Percentiles rank a stretch among this genome's conserved stretches.
These are phyloP conservation scores for Acrodontium crateriforme DNA, from an alignment of 2,329 filamentous ascomycete species.

Conservation along the genomic window DNA sequence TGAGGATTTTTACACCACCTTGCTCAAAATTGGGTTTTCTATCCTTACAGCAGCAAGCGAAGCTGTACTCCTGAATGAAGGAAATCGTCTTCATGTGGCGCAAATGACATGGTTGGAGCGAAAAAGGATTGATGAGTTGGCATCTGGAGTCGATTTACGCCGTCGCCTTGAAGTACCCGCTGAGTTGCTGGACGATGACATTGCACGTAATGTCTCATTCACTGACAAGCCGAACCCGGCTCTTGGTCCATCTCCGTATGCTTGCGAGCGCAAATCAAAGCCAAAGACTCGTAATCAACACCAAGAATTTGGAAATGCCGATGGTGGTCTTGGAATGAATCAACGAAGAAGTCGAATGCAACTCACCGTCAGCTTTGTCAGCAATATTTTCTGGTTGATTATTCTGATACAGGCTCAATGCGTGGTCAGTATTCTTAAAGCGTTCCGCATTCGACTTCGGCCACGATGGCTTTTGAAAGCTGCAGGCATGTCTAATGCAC, in stretches of 20 bases:
- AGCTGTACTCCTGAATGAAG: constrained; percentile 90
- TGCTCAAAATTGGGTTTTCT: constrained; percentile 75
- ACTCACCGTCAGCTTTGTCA: constrained; percentile 60
- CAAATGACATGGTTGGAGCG: constrained; percentile 84
- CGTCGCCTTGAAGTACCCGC: constrained; percentile 25
- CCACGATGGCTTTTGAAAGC: constrained; percentile 51
- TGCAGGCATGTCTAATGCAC: constrained; percentile 29
- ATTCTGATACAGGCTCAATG: constrained; percentile 44
- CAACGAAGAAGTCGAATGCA: constrained; percentile 69
- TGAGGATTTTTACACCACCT: constrained; percentile 90
- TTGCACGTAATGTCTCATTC: constrained; percentile 24
- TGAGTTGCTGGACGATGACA: constrained; percentile 28
- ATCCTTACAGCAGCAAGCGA: constrained; percentile 88
- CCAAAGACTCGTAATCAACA: constrained; percentile 8
- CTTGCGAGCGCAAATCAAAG: constrained; percentile 48
- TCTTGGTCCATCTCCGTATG: constrained; percentile 40
- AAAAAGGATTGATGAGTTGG: constrained; percentile 65
- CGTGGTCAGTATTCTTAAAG: constrained; percentile 39
- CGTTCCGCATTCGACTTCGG: constrained; percentile 45
- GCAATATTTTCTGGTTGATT: constrained; percentile 56
- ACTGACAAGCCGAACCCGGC: constrained; percentile 19
- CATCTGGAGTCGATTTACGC: constrained; percentile 32
- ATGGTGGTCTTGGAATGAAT: constrained; percentile 60
- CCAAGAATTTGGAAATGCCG: constrained; percentile 19
- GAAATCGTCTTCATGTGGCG: constrained; percentile 57